These are phyloP conservation scores for Scenedesmus sp. DNA, from an alignment of 163 green algal genomes.

Conservation along the genomic window DNA sequence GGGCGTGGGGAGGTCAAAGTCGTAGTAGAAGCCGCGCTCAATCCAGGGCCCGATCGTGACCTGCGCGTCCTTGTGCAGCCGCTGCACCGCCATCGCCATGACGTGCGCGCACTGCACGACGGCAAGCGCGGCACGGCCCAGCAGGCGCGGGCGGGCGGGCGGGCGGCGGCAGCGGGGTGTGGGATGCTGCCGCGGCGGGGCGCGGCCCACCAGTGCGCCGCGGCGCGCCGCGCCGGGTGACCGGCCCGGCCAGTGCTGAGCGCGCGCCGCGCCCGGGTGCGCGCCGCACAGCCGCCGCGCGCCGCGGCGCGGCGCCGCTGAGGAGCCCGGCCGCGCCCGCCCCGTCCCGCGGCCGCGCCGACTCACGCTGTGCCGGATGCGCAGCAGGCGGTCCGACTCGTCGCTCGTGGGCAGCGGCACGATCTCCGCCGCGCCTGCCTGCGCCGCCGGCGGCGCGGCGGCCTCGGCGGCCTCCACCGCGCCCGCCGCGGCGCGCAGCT, in stretches of 20 bases:
- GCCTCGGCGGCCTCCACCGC: slow-evolving; percentile 17
- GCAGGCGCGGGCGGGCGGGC: background rate
- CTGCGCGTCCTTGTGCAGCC: slow-evolving; percentile 85
- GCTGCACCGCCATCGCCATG: slow-evolving; percentile 98
- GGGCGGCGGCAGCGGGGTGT: background rate
- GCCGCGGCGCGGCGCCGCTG: too few species aligned
- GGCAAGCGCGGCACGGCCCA: background rate
- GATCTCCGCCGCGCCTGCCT: background rate
- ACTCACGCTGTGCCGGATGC: slow-evolving; percentile 91
- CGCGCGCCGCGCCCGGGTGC: too few species aligned
- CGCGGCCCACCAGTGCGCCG: too few species aligned
- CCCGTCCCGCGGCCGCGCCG: too few species aligned
- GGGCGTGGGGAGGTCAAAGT: slow-evolving; percentile 92
- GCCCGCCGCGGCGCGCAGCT: slow-evolving; percentile 33
- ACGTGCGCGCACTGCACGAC: slow-evolving; percentile 89
- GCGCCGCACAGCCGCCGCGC: too few species aligned
- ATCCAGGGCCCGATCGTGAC: slow-evolving; percentile 98
- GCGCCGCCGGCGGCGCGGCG: background rate
- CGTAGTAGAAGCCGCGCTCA: slow-evolving; percentile 98
- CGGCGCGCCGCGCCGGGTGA: too few species aligned
- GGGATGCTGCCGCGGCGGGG: too few species aligned
- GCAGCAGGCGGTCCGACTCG: slow-evolving; percentile 86
- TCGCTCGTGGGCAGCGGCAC: slow-evolving; percentile 84
- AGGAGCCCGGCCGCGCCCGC: too few species aligned
- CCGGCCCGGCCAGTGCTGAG: too few species aligned